A percentile compares a stretch with the other conserved stretches of the same genome.
phyloP scores from a whole-genome alignment of 768 basidiomycete species.

The Aureoboletus auriporus region DNA sequence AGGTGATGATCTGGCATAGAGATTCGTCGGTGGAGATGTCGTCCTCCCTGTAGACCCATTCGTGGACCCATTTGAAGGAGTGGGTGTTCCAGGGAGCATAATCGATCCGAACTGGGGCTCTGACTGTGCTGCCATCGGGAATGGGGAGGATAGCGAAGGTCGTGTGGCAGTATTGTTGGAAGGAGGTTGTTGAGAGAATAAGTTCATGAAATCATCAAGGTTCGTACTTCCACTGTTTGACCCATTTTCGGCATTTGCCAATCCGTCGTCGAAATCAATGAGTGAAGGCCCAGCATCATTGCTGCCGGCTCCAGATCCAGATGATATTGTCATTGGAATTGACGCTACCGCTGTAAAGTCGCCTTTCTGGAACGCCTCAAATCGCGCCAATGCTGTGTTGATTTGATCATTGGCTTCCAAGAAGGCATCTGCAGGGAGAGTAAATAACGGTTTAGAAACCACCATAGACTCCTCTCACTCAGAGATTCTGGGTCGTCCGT shows the following conservation, averaged over 20 bases:
- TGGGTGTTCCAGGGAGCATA: constrained; percentile 41
- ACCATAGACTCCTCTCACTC: constrained; percentile 43
- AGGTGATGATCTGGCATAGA: no score
- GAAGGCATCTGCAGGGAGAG: constrained; percentile 65
- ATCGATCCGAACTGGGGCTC: constrained; percentile 35
- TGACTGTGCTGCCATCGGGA: constrained; percentile 11
- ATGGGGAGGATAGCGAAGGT: constrained; percentile 19
- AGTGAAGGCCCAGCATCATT: constrained; percentile 42
- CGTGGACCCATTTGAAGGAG: constrained; percentile 17
- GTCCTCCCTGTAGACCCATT: constrained; percentile 11
- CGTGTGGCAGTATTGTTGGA: constrained; percentile 27
- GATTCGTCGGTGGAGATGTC: constrained; percentile 9
- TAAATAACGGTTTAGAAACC: not conserved
- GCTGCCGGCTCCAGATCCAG: constrained; percentile 18
- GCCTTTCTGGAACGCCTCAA: constrained; percentile 90
- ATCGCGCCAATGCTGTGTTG: constrained; percentile 85
- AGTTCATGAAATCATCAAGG: constrained; percentile 55
- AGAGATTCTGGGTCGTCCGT: constrained; percentile 86
- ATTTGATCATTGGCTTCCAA: constrained; percentile 97
- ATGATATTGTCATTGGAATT: constrained; percentile 57
- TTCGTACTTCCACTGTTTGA: constrained; percentile 19
- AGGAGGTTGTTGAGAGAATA: constrained; percentile 43
- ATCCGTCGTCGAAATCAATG: constrained; percentile 72
- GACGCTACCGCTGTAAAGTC: constrained; percentile 75
- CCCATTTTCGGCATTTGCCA: constrained; percentile 6